Conservation (phyloP, 306 rosid species). For the Vigna reflexopilosa region DNA sequence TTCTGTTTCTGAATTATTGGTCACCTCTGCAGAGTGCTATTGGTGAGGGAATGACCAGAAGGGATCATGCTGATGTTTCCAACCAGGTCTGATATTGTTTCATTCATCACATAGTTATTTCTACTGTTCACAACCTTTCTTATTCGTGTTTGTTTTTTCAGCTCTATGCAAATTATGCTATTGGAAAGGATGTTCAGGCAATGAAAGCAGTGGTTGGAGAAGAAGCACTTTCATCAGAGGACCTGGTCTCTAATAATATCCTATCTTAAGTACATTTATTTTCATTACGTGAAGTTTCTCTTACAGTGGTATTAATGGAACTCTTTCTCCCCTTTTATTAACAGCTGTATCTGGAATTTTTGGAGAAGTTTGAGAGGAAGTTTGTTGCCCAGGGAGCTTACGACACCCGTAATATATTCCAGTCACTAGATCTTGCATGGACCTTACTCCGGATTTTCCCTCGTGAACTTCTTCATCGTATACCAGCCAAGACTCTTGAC, state of each 20-base stretch:
- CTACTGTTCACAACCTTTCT: conserved; percentile 14
- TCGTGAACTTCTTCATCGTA: conserved; percentile 99
- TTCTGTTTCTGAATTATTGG: conserved; percentile 36
- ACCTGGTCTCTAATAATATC: conserved; percentile 67
- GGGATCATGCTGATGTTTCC: conserved; percentile 97
- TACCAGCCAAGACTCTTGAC: conserved; percentile 96
- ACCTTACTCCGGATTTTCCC: conserved; percentile 97
- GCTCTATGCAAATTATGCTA: conserved; percentile 99
- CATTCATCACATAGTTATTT: conserved; percentile 11
- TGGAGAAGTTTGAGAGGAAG: conserved; percentile 99
- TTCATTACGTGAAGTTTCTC: conserved; percentile 11
- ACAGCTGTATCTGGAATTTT: conserved; percentile 96
- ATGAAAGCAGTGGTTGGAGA: conserved; percentile 99
- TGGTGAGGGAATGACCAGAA: conserved; percentile 99
- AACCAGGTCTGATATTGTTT: conserved; percentile 76
- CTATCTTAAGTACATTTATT: conserved; percentile 11
- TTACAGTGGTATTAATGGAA: conserved; percentile 36
- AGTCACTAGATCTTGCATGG: conserved; percentile 99
- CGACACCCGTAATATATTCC: conserved; percentile 97
- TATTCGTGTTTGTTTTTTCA: conserved; percentile 48
- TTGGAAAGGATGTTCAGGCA: conserved; percentile 99
- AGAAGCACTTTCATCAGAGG: conserved; percentile 99
- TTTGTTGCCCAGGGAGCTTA: conserved; percentile 97
- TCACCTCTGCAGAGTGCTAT: conserved; percentile 89
- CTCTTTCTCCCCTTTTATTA: conserved; percentile 4